Base-by-base conservation (phyloP, 202 grass and related monocot species). In the Setaria viridis region DNA sequence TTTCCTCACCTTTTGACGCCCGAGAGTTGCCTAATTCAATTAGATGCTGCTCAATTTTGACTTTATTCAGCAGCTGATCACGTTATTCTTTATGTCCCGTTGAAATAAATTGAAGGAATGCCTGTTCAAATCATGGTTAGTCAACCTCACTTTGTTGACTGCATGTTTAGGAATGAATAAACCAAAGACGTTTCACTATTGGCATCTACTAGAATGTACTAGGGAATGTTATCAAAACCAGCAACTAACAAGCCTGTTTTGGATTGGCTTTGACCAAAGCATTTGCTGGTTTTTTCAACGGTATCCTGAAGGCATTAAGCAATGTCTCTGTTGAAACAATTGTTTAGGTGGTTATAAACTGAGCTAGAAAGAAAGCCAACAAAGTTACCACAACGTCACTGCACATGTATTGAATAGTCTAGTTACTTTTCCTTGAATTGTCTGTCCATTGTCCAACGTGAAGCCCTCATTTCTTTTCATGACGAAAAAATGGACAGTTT, bases 261-360 rank as follows among this genome's bases (percentile, higher is more conserved):
- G 53, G 72, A 62, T 17, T 29, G 55, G 7, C 58, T 86, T 86
- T 72, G 72, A 81, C 69, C 80, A 10, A 50, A 49, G 3, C 41
- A 81, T 81, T 69, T 42, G 34, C 57, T 62, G 80, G 30, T 37
- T 89, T 64, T 75, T 74, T 42, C 20, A 29, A 67, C 49, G 20
- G 10, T 35, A 50, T 10, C 1, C 0, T 62, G 41, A 49, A 66
- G 54, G 2, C 62, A 2, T 35, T 35, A 25, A 53, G 4, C 1
- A 16, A 19, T 73, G 16, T 15, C 42, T 87, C 64, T 16, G 12
- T 5, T 48, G 11, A 49, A 49, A 49, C 48, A 49, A 13, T 49
- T 49, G 11, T 49, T 14, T 41, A 6, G 39, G 39, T 41, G 39
- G 11, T 49, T 49, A 49, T 13, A 49, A 3, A 49, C 48, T 49